A percentile compares a stretch with the other conserved stretches of the same genome.
phyloP scores from a whole-genome alignment of 768 basidiomycete species.

The Mycena chlorophos region DNA sequence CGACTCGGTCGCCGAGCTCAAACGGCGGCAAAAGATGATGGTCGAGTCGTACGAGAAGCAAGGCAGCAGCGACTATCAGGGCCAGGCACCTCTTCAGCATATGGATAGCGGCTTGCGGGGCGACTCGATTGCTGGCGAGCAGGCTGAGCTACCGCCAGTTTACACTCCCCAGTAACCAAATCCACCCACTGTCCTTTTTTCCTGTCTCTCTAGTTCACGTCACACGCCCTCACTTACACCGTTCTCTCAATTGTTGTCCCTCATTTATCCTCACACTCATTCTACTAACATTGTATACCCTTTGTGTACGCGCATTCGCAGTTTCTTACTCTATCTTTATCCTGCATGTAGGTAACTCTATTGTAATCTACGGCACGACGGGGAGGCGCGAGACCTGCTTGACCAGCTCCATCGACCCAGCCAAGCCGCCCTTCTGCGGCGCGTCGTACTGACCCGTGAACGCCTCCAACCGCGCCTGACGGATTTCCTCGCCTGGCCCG shows the following conservation, averaged over 20 bases:
- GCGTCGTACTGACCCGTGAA: not conserved
- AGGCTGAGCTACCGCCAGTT: constrained; percentile 33
- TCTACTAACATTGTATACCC: not conserved
- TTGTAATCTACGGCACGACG: not conserved
- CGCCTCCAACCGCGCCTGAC: not conserved
- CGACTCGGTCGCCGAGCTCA: constrained; percentile 22
- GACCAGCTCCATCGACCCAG: not conserved
- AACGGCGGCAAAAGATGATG: constrained; percentile 20
- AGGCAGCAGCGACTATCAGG: not conserved
- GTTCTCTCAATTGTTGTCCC: not conserved
- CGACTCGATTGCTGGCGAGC: constrained; percentile 7
- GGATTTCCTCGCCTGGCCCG: not conserved
- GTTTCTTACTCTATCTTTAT: not conserved
- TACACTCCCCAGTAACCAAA: constrained; percentile 29
- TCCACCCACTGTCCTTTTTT: not conserved
- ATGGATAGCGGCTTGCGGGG: constrained; percentile 32
- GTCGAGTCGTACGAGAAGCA: constrained; percentile 20
- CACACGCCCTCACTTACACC: not conserved
- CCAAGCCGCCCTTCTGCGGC: not conserved
- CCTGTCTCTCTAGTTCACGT: not conserved
- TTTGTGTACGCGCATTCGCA: not conserved
- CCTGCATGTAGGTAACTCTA: not conserved
- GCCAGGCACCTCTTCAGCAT: constrained; percentile 24
- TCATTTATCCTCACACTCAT: not conserved
- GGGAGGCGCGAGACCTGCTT: not conserved